phyloP scores from a whole-genome alignment of 2,329 filamentous ascomycete species.

The Penicillium oxalicum region DNA sequence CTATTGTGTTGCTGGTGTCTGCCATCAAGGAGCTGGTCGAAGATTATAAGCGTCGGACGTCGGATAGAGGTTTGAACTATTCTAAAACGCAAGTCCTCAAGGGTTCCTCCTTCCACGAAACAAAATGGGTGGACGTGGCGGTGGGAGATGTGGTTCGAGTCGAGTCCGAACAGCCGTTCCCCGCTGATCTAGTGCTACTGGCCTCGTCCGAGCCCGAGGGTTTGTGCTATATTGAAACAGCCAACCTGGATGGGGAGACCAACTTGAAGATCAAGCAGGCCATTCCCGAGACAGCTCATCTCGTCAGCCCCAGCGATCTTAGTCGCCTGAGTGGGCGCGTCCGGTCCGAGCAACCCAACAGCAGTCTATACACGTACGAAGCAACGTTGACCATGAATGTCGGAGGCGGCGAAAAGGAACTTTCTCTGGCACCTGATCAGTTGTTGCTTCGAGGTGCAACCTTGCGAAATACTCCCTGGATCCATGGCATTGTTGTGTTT shows the following conservation, averaged over 20 bases:
- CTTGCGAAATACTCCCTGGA: conserved; percentile 91
- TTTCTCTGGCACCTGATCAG: conserved; percentile 85
- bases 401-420: conserved; percentile 86
- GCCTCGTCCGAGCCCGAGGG: conserved; percentile 96
- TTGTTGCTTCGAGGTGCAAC: conserved; percentile 88
- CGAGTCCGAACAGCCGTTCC: conserved; percentile 90
- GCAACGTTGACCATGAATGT: conserved; percentile 87
- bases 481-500: conserved; percentile 93
- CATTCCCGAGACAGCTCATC: conserved; percentile 79
- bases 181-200: conserved; percentile 83
- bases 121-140: conserved; percentile 87
- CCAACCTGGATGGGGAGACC: conserved; percentile 94
- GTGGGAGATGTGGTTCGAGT: conserved; percentile 92
- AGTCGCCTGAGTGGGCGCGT: conserved; percentile 79
- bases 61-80: conserved; percentile 80
- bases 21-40: conserved; percentile 92
- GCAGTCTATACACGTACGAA: conserved; percentile 96
- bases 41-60: conserved; percentile 81
- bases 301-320: conserved; percentile 82
- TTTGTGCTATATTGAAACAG: conserved; percentile 96
- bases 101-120: conserved; percentile 76
- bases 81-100: conserved; percentile 77
- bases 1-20: conserved; percentile 86
- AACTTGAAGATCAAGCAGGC: conserved; percentile 99
- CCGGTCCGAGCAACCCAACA: conserved; percentile 95